Percentiles rank a stretch among this genome's conserved stretches.
phyloP scores from a whole-genome alignment of 345 rosid species.

The Populus deltoides region DNA sequence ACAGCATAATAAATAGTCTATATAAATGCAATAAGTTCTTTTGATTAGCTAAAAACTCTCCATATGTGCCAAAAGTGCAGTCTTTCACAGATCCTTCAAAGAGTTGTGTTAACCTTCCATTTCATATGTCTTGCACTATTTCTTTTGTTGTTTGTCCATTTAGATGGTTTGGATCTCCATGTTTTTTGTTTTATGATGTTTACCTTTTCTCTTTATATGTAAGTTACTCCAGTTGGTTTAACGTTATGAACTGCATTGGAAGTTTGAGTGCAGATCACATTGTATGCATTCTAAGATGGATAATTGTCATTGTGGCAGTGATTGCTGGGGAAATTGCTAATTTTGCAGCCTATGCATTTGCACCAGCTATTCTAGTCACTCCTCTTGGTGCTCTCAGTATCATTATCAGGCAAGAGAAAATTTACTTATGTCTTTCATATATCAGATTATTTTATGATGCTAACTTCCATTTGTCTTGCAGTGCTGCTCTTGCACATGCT shows the following conservation, averaged over 20 bases:
- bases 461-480: slow-evolving; percentile 10
- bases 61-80: not conserved
- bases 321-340: slow-evolving; percentile 28
- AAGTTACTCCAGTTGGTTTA: not conserved
- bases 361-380: slow-evolving; percentile 31
- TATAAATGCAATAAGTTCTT: not conserved
- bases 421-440: not conserved
- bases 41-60: not conserved
- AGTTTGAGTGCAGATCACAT: not conserved
- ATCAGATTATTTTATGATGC: not conserved
- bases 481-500: slow-evolving; percentile 29
- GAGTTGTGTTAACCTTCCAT: not conserved
- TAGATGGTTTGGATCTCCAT: not conserved
- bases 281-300: slow-evolving; percentile 16
- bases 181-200: not conserved
- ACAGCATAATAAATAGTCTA: not conserved
- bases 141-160: not conserved
- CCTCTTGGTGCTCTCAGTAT: slow-evolving; percentile 32
- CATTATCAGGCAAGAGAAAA: slow-evolving; percentile 24
- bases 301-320: slow-evolving; percentile 23
- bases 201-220: not conserved
- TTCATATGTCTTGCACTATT: not conserved
- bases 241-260: not conserved
- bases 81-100: not conserved
- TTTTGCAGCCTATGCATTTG: slow-evolving; percentile 32